Conservation (phyloP, 2,329 filamentous ascomycete species). For the Tothia fuscella region DNA sequence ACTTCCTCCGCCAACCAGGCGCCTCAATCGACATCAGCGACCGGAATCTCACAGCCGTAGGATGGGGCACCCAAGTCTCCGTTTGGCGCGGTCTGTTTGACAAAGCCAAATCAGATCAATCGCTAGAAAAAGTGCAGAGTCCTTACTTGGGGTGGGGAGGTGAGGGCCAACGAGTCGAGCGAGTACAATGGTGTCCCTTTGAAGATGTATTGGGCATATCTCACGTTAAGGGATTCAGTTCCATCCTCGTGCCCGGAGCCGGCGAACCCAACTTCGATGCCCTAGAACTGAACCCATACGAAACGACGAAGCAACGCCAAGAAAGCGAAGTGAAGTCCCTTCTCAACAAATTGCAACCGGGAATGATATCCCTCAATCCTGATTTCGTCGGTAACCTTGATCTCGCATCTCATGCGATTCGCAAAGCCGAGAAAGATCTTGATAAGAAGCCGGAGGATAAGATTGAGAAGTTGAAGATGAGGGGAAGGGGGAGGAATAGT, state of each 20-base stretch:
- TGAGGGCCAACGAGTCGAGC: slow-evolving; percentile 68
- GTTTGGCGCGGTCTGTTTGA: slow-evolving; percentile 87
- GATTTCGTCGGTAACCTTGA: slow-evolving; percentile 86
- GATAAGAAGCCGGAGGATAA: slow-evolving; percentile 55
- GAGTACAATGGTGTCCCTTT: slow-evolving; percentile 83
- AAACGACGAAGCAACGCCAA: slow-evolving; percentile 82
- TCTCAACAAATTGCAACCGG: slow-evolving; percentile 87
- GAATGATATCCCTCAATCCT: slow-evolving; percentile 93
- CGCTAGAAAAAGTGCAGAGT: slow-evolving; percentile 55
- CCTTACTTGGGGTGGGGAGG: slow-evolving; percentile 93
- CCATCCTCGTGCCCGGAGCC: slow-evolving; percentile 82
- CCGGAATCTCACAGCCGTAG: slow-evolving; percentile 73
- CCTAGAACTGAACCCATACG: slow-evolving; percentile 88
- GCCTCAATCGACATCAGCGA: slow-evolving; percentile 82
- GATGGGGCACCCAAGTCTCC: slow-evolving; percentile 79
- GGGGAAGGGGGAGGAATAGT: slow-evolving; percentile 79
- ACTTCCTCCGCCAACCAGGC: slow-evolving; percentile 72
- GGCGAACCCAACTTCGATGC: slow-evolving; percentile 95
- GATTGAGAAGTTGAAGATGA: slow-evolving; percentile 54
- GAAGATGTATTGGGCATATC: slow-evolving; percentile 84
- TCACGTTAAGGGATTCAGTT: slow-evolving; percentile 78
- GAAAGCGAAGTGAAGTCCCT: slow-evolving; percentile 82
- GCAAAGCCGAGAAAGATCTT: slow-evolving; percentile 64
- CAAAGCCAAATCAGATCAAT: slow-evolving; percentile 56
- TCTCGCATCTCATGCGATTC: slow-evolving; percentile 64